A percentile compares a stretch with the other conserved stretches of the same genome.
Conservation (phyloP, 2,329 filamentous ascomycete species). For the Chaetomium olivaceum region DNA sequence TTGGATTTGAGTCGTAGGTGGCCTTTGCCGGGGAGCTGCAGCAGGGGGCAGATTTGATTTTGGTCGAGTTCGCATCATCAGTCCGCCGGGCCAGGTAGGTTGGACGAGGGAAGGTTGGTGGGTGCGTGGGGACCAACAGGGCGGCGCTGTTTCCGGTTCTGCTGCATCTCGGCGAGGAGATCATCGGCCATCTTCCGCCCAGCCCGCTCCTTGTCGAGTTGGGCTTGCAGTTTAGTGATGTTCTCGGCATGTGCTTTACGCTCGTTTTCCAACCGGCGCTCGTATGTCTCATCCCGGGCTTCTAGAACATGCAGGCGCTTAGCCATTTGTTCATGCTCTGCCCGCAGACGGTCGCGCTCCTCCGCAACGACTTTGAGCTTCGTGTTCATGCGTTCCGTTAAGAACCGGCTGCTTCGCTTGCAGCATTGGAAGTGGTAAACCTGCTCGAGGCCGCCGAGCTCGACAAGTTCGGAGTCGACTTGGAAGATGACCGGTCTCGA, state of each 20-base stretch:
- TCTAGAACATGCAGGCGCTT: slow-evolving; percentile 42
- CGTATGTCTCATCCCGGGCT: slow-evolving; percentile 44
- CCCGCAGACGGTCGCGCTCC: slow-evolving; percentile 34
- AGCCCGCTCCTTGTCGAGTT: slow-evolving; percentile 41
- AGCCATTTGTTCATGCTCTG: slow-evolving; percentile 39
- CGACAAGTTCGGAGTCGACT: slow-evolving; percentile 45
- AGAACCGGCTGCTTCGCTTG: slow-evolving; percentile 40
- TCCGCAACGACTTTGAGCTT: slow-evolving; percentile 35
- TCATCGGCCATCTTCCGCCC: slow-evolving; percentile 33
- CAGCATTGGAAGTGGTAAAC: slow-evolving; percentile 50
- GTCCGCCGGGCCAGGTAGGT: slow-evolving; percentile 29
- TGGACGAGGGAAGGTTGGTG: slow-evolving; percentile 12
- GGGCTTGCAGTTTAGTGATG: slow-evolving; percentile 38
- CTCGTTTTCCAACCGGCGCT: slow-evolving; percentile 42
- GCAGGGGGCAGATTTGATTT: slow-evolving; percentile 14
- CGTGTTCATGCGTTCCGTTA: slow-evolving; percentile 41
- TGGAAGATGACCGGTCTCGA: slow-evolving; percentile 40
- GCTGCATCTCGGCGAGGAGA: slow-evolving; percentile 34
- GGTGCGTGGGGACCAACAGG: slow-evolving; percentile 26
- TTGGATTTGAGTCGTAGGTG: slow-evolving; percentile 11
- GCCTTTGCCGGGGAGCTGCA: slow-evolving; percentile 6
- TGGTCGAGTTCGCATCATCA: slow-evolving; percentile 25
- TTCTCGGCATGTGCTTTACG: slow-evolving; percentile 40
- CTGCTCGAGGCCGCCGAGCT: slow-evolving; percentile 50
- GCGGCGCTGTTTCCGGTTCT: slow-evolving; percentile 26